A percentile compares a stretch with the other conserved stretches of the same genome.
phyloP scores from a whole-genome alignment of 2,329 filamentous ascomycete species.

The Fusarium chaquense region DNA sequence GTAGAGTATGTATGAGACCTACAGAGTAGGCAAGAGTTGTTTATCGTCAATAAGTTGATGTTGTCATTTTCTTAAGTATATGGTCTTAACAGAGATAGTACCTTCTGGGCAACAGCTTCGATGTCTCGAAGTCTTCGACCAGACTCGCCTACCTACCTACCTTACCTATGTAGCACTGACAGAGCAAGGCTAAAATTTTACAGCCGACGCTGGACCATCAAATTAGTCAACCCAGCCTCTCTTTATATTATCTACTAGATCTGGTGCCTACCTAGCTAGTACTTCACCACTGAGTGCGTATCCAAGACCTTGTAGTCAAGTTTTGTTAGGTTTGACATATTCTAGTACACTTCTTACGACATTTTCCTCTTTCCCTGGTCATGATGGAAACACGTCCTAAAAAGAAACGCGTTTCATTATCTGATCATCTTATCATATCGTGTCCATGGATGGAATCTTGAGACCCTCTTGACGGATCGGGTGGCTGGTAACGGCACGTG shows the following conservation, averaged over 20 bases:
- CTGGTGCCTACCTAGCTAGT: neutral
- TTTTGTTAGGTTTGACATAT: neutral
- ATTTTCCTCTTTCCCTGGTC: neutral
- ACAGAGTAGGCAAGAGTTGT: neutral
- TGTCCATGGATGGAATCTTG: conserved; percentile 7
- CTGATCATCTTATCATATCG: conserved; percentile 40
- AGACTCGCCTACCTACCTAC: neutral
- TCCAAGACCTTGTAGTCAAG: neutral
- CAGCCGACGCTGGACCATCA: neutral
- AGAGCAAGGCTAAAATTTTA: neutral
- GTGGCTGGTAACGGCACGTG: conserved; percentile 43
- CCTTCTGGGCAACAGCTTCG: neutral
- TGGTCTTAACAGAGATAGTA: too few species aligned
- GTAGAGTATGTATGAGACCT: neutral
- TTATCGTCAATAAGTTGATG: neutral
- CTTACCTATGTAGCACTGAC: neutral
- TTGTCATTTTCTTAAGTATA: too few species aligned
- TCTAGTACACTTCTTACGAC: neutral
- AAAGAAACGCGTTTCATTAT: conserved; percentile 20
- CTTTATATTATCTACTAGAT: neutral
- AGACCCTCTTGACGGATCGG: conserved; percentile 23
- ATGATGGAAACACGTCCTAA: neutral
- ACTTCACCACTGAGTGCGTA: neutral
- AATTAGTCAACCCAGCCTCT: neutral
- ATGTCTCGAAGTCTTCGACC: neutral